Evolutionary conservation across 345 rosid species (phyloP).

Genomic region (Sonneratia caseolaris): DNA sequence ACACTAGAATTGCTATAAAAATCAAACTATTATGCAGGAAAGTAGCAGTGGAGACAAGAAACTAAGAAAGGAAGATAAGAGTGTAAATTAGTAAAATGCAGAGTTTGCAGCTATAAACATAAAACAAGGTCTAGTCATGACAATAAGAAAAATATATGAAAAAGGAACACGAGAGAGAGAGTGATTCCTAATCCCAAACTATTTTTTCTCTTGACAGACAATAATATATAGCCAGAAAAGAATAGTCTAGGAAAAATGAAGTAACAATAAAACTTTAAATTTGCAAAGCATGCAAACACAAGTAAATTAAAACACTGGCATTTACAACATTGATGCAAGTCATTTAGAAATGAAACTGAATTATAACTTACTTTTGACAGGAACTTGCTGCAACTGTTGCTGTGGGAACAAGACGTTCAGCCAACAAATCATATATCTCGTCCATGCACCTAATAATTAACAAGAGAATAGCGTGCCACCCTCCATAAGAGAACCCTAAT

Average conservation of each 20-base stretch:
- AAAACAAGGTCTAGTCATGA: neutral
- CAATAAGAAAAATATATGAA: neutral
- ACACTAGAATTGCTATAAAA: neutral
- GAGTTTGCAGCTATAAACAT: neutral
- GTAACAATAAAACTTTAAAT: neutral
- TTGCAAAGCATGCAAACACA: neutral
- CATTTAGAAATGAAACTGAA: neutral
- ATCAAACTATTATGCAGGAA: neutral
- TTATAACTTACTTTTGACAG: conserved; percentile 41
- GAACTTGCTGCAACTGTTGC: conserved; percentile 48
- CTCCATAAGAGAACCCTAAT: neutral
- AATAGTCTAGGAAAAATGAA: neutral
- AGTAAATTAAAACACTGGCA: neutral
- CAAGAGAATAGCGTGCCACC: neutral
- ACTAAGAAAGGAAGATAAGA: neutral
- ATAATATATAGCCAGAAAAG: neutral
- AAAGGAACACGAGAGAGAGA: neutral
- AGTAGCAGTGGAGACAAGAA: neutral
- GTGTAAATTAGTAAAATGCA: neutral
- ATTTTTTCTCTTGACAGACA: neutral
- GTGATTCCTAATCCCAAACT: neutral
- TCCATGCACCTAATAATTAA: conserved; percentile 47
- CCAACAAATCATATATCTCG: conserved; percentile 70
- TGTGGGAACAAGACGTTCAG: conserved; percentile 49
- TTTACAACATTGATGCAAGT: neutral